Evolutionary conservation across 2,329 filamentous ascomycete species (phyloP), one percentile per base, ranked within the genome.

Genomic region (Arthrobotrys musiformis): DNA sequence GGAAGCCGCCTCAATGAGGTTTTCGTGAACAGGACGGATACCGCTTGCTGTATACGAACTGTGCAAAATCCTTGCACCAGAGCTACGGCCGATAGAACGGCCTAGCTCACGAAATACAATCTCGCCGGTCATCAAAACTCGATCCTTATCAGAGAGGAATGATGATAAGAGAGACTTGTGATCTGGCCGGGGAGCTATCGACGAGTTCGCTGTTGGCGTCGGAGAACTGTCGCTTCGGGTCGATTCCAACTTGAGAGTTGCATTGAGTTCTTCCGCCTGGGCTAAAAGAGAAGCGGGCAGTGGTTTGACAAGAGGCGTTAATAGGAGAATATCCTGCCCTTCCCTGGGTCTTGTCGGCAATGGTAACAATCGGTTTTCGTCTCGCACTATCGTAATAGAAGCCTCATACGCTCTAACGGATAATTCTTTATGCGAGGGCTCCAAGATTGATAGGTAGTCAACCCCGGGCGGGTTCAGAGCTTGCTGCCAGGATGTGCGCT

Each of bases 101-200:
- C 94, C 94, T 24, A 98, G 87, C 82, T 97, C 93, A 80, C 93
- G 88, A 81, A 98, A 98, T 0, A 98, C 93, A 30, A 92, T 90
- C 84, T 98, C 94, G 28, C 94, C 94, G 80, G 92, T 97, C 90
- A 97, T 93, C 19, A 97, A 11, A 30, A 62, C 66, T 86, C 8
- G 88, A 89, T 5, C 88, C 86, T 79, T 86, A 88, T 46, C 87
- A 84, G 66, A 67, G 6, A 70, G 52, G 52, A 73, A 73, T n/a
- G 58, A 54, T 42, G 60, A 66, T 24, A 73, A 24, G 24, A 68
- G 28, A 2, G 67, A 56, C 56, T 78, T 78, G 22, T 63, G 22
- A 64, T 78, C 67, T 17, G 67, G 33, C 22, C 67, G 62, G 28
- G 68, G 7, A 54, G 79, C 26, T 56, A 78, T 35, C 28, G 73